Conservation (phyloP, 2,329 filamentous ascomycete genomes). For the Dactylonectria estremocensis region DNA sequence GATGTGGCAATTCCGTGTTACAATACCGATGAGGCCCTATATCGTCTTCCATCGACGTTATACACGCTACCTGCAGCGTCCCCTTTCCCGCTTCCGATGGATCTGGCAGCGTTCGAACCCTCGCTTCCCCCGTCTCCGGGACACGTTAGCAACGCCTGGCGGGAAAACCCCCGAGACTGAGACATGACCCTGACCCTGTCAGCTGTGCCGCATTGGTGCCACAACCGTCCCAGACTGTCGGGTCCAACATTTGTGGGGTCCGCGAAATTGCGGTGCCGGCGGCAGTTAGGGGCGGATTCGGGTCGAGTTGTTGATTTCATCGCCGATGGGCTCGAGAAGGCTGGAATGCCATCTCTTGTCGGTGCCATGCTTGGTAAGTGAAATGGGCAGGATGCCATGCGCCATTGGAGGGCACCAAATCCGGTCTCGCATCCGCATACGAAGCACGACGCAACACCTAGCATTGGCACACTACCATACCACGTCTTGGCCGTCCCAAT, state of each 20-base stretch:
- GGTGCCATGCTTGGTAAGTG: background rate
- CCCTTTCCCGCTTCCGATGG: background rate
- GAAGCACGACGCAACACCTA: background rate
- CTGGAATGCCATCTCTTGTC: background rate
- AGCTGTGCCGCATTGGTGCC: slow-evolving; percentile 44
- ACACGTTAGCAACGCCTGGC: slow-evolving; percentile 20
- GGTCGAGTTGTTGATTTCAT: background rate
- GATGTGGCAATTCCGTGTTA: background rate
- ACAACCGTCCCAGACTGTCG: slow-evolving; percentile 47
- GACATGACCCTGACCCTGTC: slow-evolving; percentile 43
- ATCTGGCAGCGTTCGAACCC: slow-evolving; percentile 11
- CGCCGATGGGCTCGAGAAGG: background rate
- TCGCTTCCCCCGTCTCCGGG: slow-evolving; percentile 26
- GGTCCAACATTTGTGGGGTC: slow-evolving; percentile 40
- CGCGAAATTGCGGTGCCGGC: slow-evolving; percentile 44
- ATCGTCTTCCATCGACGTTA: background rate
- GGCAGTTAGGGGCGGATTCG: slow-evolving; percentile 37
- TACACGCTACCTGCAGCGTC: slow-evolving; percentile 10
- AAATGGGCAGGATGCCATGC: background rate
- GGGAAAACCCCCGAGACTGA: slow-evolving; percentile 43
- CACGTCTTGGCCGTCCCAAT: slow-evolving; percentile 6
- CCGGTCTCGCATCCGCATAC: background rate
- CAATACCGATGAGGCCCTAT: background rate
- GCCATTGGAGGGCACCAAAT: background rate
- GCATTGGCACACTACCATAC: background rate